Evolutionary conservation across 2,329 filamentous ascomycete genomes (phyloP), one percentile per base, ranked within the genome.

Genomic region (Alternaria sp.): DNA sequence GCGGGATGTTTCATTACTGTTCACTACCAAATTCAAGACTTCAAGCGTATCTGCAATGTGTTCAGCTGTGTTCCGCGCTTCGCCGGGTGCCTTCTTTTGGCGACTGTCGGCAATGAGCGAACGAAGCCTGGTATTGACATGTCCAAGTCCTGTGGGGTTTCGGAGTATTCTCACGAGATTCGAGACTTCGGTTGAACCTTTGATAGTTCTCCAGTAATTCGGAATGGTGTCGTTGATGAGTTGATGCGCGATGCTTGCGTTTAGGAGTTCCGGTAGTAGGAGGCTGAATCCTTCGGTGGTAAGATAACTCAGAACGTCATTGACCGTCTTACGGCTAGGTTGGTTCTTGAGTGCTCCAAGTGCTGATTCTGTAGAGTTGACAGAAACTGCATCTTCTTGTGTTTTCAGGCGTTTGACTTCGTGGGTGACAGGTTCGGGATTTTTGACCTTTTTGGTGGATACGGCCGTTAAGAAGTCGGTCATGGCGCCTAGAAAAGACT

Each of bases 91-190:
- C 45, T 78, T 77, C 54, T 74, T 77, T 49, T 78, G 70, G 29
- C 64, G 68, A 60, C 67, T 65, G 7, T 77, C 68, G 53, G 71
- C 60, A 48, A 88, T 82, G 17, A 91, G 79, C 21, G 84, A 81
- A 58, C 86, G 87, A 29, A 96, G 79, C 52, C 89, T 86, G n/a
- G 88, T 83, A 9, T 93, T 75, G 28, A 93, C 73, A n/a, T 91
- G 90, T 61, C 92, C 94, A 31, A 97, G 76, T 0, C 93, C 93
- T 2, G 89, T 84, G 14, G 95, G 81, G 71, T 88, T 97, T 56
- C 83, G 84, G 5, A 99, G 79, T 70, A 88, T 91, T 58, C 78
- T 75, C 1, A 91, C 67, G 14, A 98, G 78, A 2, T 85, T 75
- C 39, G 60, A 56, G 24, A 55, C 39, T 11, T 62, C 55, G 21